Evolutionary conservation across 2,329 filamentous ascomycete species (phyloP).

Genomic region (Penicillium olsonii): DNA sequence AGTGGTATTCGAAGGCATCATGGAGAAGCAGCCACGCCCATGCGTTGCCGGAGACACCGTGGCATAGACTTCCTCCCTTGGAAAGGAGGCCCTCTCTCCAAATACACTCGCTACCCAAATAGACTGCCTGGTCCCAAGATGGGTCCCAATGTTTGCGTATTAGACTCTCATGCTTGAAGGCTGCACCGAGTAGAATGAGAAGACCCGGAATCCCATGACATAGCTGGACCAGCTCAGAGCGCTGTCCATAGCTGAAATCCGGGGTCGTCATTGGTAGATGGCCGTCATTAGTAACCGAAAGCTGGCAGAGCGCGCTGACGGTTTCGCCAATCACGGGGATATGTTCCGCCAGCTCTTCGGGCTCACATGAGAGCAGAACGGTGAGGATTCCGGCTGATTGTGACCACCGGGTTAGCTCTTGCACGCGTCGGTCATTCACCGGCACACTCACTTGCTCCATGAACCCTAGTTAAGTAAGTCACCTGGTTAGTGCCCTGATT

Average conservation of each 20-base stretch:
- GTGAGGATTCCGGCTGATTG: constrained; percentile 40
- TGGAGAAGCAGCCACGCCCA: constrained; percentile 42
- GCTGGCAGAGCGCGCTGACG: constrained; percentile 38
- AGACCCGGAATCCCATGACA: constrained; percentile 45
- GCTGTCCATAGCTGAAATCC: constrained; percentile 20
- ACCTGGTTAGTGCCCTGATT: constrained; percentile 2
- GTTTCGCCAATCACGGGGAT: constrained; percentile 37
- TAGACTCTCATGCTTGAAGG: constrained; percentile 32
- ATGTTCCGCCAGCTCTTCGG: constrained; percentile 34
- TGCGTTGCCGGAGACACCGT: constrained; percentile 45
- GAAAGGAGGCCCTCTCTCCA: constrained; percentile 46
- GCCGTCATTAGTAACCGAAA: constrained; percentile 37
- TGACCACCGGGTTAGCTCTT: neutral
- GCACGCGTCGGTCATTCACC: neutral
- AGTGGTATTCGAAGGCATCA: constrained; percentile 37
- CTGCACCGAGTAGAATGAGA: constrained; percentile 37
- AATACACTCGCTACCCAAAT: constrained; percentile 35
- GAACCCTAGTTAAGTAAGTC: constrained; percentile 30
- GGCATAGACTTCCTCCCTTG: constrained; percentile 45
- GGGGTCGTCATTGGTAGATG: constrained; percentile 43
- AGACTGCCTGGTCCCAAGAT: constrained; percentile 40
- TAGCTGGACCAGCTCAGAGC: constrained; percentile 41
- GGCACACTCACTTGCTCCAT: constrained; percentile 30
- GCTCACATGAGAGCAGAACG: constrained; percentile 37
- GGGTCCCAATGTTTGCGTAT: constrained; percentile 36